Evolutionary conservation across 2,329 filamentous ascomycete genomes (phyloP).

Genomic region (Monilinia polystroma): DNA sequence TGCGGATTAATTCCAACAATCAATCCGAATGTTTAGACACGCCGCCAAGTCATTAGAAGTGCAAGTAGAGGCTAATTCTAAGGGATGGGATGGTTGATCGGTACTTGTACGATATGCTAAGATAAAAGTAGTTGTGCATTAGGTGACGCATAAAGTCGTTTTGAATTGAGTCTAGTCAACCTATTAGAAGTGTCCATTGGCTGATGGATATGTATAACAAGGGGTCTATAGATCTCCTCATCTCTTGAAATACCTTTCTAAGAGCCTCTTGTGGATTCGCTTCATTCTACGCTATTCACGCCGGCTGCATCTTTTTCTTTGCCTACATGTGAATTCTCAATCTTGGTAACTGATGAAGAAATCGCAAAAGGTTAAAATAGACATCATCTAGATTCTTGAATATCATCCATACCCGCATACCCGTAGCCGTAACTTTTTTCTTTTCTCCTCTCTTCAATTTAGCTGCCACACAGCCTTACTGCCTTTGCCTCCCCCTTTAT

Average conservation of each 20-base stretch:
- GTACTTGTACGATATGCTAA: too few relatives aligned
- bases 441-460: not conserved
- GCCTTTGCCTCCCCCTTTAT: conserved; percentile 5
- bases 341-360: conserved; percentile 15
- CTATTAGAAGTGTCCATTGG: not conserved
- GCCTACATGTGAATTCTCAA: not conserved
- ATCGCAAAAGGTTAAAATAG: not conserved
- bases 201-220: not conserved
- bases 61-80: not conserved
- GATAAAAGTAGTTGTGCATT: too few relatives aligned
- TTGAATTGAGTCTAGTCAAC: not conserved
- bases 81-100: too few relatives aligned
- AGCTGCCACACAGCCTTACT: conserved; percentile 3
- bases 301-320: not conserved
- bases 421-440: not conserved
- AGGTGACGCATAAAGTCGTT: not conserved
- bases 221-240: not conserved
- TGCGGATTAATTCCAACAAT: not conserved
- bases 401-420: not conserved
- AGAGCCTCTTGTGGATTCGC: not conserved
- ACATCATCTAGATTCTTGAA: not conserved
- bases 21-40: not conserved
- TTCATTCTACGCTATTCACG: not conserved
- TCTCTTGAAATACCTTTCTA: not conserved
- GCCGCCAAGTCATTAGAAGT: conserved; percentile 3